Conservation (phyloP, 164 flowering plant species). For the Cinnamomum chago region DNA sequence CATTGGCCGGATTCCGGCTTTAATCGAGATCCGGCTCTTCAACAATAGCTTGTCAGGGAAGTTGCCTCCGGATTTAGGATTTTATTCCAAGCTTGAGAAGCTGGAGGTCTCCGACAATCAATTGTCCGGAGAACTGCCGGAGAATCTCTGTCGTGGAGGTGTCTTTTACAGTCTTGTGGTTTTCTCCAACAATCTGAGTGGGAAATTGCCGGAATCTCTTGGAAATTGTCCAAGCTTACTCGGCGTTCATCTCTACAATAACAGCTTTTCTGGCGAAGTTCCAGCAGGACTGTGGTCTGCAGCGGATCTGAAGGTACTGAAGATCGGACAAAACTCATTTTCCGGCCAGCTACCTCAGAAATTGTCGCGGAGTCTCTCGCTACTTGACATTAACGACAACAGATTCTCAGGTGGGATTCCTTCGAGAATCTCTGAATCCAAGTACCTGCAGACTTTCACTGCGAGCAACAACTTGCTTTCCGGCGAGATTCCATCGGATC, state of each 20-base stretch:
- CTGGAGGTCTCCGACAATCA: conserved; percentile 35
- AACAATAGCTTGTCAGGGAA: conserved; percentile 36
- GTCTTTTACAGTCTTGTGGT: conserved; percentile 32
- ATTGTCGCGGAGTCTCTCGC: conserved; percentile 35
- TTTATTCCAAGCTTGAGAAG: conserved; percentile 23
- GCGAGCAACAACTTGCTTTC: conserved; percentile 56
- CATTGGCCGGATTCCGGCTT: conserved; percentile 26
- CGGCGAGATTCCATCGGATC: conserved; percentile 41
- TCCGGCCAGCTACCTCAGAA: conserved; percentile 45
- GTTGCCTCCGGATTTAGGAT: conserved; percentile 48
- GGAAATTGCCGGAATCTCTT: conserved; percentile 53
- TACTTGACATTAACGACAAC: conserved; percentile 52
- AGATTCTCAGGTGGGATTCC: conserved; percentile 56
- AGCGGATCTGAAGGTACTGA: conserved; percentile 22
- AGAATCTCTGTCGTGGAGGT: conserved; percentile 31
- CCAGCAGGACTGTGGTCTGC: conserved; percentile 48
- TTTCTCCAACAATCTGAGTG: conserved; percentile 49
- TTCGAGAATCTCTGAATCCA: conserved; percentile 22
- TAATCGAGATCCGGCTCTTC: conserved; percentile 30
- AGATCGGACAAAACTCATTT: conserved; percentile 42
- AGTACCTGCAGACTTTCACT: conserved; percentile 31
- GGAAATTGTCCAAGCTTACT: conserved; percentile 43
- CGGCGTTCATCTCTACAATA: conserved; percentile 32
- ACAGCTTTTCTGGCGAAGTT: conserved; percentile 48
- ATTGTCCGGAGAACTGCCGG: conserved; percentile 45